Evolutionary conservation across 495 filamentous ascomycete species (phyloP).

Genomic region (Talaromyces liani): DNA sequence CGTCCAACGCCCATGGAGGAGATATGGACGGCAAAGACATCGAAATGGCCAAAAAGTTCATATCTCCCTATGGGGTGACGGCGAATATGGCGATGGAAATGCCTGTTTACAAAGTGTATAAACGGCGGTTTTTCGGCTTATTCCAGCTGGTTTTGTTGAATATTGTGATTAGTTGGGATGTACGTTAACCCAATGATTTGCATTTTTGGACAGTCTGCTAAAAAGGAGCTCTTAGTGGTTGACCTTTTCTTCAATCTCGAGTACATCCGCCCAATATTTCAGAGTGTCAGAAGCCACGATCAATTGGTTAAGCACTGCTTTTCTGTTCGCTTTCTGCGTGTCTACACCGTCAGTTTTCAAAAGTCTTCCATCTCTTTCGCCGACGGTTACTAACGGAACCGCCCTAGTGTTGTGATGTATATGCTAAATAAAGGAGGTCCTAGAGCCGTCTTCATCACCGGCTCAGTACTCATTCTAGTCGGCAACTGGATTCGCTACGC

Average conservation of each 20-base stretch:
- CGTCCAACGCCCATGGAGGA: background rate
- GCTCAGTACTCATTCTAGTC: slow-evolving; percentile 63
- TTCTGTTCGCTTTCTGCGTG: slow-evolving; percentile 75
- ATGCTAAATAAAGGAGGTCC: slow-evolving; percentile 73
- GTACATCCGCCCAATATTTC: slow-evolving; percentile 70
- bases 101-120: slow-evolving; percentile 67
- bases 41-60: background rate
- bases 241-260: slow-evolving; percentile 81
- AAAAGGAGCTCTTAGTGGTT: slow-evolving; percentile 59
- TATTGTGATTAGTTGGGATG: slow-evolving; percentile 91
- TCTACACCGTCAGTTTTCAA: slow-evolving; percentile 53
- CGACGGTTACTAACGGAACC: background rate
- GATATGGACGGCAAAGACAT: background rate
- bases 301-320: slow-evolving; percentile 87
- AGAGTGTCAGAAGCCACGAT: slow-evolving; percentile 64
- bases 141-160: slow-evolving; percentile 79
- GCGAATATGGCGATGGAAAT: background rate
- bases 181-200: slow-evolving; percentile 39
- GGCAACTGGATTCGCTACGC: slow-evolving; percentile 95
- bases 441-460: slow-evolving; percentile 65
- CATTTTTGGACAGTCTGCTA: background rate
- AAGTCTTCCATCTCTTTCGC: background rate
- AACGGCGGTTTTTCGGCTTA: slow-evolving; percentile 83
- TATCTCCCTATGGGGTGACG: background rate
- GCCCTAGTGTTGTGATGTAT: slow-evolving; percentile 55